phyloP scores from a whole-genome alignment of 306 rosid genomes.

The Fragaria iinumae region DNA sequence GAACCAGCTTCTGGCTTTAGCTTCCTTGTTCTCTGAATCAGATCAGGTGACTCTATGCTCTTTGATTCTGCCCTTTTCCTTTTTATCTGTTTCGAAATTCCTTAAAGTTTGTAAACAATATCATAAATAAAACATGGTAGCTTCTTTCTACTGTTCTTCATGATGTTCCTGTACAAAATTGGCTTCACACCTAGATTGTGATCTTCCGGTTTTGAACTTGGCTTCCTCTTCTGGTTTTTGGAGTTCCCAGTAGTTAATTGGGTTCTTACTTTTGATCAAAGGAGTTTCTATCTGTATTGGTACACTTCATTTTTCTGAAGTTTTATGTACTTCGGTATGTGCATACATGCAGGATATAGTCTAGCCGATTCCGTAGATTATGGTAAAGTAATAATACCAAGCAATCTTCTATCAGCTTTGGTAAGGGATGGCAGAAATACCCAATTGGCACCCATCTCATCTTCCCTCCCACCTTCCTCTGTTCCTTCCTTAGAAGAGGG shows the following conservation, averaged over 20 bases:
- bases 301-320: not conserved
- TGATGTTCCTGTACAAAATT: not conserved
- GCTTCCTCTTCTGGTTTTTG: not conserved
- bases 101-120: not conserved
- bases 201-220: not conserved
- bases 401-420: not conserved
- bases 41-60: constrained; percentile 65
- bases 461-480: not conserved
- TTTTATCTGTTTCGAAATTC: constrained; percentile 8
- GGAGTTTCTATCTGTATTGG: not conserved
- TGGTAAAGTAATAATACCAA: not conserved
- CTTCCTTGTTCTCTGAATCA: constrained; percentile 56
- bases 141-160: not conserved
- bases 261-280: not conserved
- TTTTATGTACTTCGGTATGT: not conserved
- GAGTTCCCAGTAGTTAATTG: not conserved
- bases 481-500: not conserved
- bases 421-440: not conserved
- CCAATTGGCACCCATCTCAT: not conserved
- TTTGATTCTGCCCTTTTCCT: constrained; percentile 7
- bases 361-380: not conserved
- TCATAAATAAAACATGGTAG: not conserved
- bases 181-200: not conserved
- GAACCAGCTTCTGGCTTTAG: constrained; percentile 56
- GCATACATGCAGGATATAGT: not conserved